A percentile compares a stretch with the other conserved stretches of the same genome.
These are phyloP conservation scores for Euptelea pleiosperma DNA, from an alignment of 164 flowering plant species.

Conservation along the genomic window DNA sequence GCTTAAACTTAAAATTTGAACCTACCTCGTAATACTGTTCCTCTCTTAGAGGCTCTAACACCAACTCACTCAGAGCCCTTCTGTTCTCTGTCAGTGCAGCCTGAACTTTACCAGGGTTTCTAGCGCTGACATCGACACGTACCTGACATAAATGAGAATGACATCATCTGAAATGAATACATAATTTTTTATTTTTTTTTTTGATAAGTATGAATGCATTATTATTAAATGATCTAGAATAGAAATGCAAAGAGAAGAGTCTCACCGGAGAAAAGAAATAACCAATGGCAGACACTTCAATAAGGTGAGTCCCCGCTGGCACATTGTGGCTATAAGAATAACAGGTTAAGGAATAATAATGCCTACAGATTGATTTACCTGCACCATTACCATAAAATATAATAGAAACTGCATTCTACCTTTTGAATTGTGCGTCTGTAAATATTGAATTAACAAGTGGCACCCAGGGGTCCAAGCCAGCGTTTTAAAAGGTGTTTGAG, in stretches of 20 bases:
- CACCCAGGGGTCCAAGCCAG: too few relatives aligned
- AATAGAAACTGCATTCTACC: too few relatives aligned
- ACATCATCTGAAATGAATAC: slow-evolving; percentile 8
- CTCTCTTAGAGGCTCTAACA: slow-evolving; percentile 83
- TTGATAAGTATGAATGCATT: too few relatives aligned
- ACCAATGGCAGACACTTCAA: slow-evolving; percentile 86
- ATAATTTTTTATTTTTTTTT: too few relatives aligned
- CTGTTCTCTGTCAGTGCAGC: slow-evolving; percentile 94
- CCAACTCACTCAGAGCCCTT: slow-evolving; percentile 68
- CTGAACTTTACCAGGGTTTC: slow-evolving; percentile 92
- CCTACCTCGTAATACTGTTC: slow-evolving; percentile 91
- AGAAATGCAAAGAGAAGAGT: slow-evolving; percentile 5
- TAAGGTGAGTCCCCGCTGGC: slow-evolving; percentile 95
- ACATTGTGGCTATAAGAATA: slow-evolving; percentile 64
- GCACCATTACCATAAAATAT: too few relatives aligned
- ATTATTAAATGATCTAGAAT: neutral
- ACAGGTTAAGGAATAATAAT: slow-evolving; percentile 42
- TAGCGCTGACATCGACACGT: slow-evolving; percentile 95
- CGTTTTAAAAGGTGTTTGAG: too few relatives aligned
- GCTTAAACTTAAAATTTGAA: neutral
- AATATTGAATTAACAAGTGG: too few relatives aligned
- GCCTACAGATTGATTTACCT: too few relatives aligned
- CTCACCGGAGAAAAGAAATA: slow-evolving; percentile 92
- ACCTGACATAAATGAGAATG: slow-evolving; percentile 44
- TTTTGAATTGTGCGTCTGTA: too few relatives aligned